Conservation (phyloP, 2,329 filamentous ascomycete species). For the Stemphylium lycopersici region DNA sequence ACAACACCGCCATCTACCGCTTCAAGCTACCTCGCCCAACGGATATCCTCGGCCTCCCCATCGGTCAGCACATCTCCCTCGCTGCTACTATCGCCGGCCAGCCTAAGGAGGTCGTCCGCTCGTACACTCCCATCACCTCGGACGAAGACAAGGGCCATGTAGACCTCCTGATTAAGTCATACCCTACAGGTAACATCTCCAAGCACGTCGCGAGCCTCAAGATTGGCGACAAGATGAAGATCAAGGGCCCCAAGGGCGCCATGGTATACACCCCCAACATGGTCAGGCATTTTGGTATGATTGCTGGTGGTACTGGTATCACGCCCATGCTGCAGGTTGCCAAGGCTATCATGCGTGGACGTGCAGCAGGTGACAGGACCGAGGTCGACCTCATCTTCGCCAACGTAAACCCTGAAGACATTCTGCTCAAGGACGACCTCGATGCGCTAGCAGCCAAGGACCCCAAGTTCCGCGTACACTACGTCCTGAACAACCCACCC, state of each 20-base stretch:
- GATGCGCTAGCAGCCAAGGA: conserved; percentile 80
- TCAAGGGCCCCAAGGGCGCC: conserved; percentile 93
- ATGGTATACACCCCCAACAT: conserved; percentile 98
- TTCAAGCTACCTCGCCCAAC: conserved; percentile 80
- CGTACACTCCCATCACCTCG: conserved; percentile 52
- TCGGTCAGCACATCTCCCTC: conserved; percentile 98
- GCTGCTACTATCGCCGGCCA: conserved; percentile 61
- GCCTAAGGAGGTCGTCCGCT: conserved; percentile 48
- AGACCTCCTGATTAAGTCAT: conserved; percentile 97
- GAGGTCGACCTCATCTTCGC: conserved; percentile 91
- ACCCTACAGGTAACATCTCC: conserved; percentile 96
- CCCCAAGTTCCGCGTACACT: conserved; percentile 83
- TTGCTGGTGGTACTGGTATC: conserved; percentile 95
- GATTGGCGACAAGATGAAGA: conserved; percentile 80
- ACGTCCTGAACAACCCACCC: conserved; percentile 95
- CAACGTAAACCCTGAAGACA: conserved; percentile 92
- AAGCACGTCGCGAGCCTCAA: conserved; percentile 84
- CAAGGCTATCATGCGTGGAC: conserved; percentile 82
- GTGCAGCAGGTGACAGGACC: conserved; percentile 77
- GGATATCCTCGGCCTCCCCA: conserved; percentile 91
- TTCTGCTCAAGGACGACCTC: conserved; percentile 89
- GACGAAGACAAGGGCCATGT: conserved; percentile 74
- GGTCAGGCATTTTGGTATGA: conserved; percentile 96
- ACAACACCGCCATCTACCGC: conserved; percentile 99
- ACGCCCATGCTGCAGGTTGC: conserved; percentile 98